These are phyloP conservation scores for Aspergillus clavatus DNA, from an alignment of 2,329 filamentous ascomycete species.

Conservation along the genomic window DNA sequence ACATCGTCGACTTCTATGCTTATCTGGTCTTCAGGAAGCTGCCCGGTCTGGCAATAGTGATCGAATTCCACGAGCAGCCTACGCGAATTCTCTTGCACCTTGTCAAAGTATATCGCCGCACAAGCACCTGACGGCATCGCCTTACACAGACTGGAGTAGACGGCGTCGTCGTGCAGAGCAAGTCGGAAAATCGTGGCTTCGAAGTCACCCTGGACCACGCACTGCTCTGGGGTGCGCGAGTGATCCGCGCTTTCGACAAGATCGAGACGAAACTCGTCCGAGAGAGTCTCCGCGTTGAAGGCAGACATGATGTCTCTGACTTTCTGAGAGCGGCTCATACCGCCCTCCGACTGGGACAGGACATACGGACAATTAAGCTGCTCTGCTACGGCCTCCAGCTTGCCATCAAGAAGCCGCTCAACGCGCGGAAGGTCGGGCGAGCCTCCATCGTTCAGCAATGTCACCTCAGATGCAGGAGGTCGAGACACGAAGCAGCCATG, in stretches of 20 bases:
- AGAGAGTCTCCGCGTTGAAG: constrained; percentile 37
- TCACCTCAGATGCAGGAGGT: constrained; percentile 24
- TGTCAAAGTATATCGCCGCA: constrained; percentile 43
- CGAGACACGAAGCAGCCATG: constrained; percentile 31
- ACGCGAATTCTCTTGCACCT: constrained; percentile 33
- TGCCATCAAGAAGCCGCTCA: constrained; percentile 29
- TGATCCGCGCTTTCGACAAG: constrained; percentile 33
- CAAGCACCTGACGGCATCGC: constrained; percentile 40
- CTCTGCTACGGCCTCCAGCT: constrained; percentile 30
- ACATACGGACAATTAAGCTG: constrained; percentile 34
- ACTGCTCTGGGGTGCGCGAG: constrained; percentile 35
- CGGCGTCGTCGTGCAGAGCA: constrained; percentile 41
- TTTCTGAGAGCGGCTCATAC: constrained; percentile 37
- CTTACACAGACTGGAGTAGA: constrained; percentile 39
- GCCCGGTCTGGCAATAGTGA: constrained; percentile 34
- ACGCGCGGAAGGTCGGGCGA: constrained; percentile 27
- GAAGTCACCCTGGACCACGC: constrained; percentile 43
- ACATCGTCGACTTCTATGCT: constrained; percentile 29
- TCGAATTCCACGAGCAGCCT: constrained; percentile 37
- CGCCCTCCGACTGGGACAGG: constrained; percentile 21
- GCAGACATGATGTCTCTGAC: constrained; percentile 44
- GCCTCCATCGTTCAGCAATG: constrained; percentile 30
- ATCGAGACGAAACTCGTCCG: constrained; percentile 40
- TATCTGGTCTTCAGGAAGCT: constrained; percentile 17
- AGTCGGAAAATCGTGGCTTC: constrained; percentile 44